These are phyloP conservation scores for Aspergillus mulundensis DNA, from an alignment of 495 filamentous ascomycete species.

Conservation along the genomic window DNA sequence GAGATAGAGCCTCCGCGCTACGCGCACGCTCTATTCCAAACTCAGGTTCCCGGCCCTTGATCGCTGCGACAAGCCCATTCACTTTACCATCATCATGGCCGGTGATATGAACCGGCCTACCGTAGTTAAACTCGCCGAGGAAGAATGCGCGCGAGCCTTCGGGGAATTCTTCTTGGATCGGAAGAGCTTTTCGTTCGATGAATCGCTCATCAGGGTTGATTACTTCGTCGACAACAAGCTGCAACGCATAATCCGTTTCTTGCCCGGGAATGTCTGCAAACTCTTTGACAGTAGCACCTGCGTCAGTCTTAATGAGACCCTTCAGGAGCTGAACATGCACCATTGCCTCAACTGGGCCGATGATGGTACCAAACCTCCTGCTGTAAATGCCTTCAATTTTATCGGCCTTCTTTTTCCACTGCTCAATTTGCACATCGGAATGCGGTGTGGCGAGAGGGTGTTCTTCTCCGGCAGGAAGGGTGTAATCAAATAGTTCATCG, in stretches of 20 bases:
- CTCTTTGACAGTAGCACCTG: slow-evolving; percentile 88
- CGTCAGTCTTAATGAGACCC: slow-evolving; percentile 84
- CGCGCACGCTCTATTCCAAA: slow-evolving; percentile 72
- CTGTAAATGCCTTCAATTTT: slow-evolving; percentile 83
- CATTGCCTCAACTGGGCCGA: slow-evolving; percentile 81
- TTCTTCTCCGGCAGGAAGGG: slow-evolving; percentile 56
- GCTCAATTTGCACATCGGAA: slow-evolving; percentile 69
- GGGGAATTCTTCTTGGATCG: slow-evolving; percentile 91
- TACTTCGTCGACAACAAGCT: slow-evolving; percentile 86
- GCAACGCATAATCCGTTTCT: slow-evolving; percentile 87
- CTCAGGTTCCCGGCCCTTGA: slow-evolving; percentile 68
- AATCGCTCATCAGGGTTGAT: slow-evolving; percentile 90
- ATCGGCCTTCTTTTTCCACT: slow-evolving; percentile 78
- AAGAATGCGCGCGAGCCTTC: slow-evolving; percentile 80
- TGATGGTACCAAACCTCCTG: slow-evolving; percentile 82
- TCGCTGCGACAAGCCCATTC: slow-evolving; percentile 66
- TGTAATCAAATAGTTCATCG: slow-evolving; percentile 90
- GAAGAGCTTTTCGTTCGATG: slow-evolving; percentile 77
- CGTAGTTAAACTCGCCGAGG: slow-evolving; percentile 92
- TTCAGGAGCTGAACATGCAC: slow-evolving; percentile 90
- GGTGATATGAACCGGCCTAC: slow-evolving; percentile 80
- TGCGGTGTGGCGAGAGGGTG: slow-evolving; percentile 66
- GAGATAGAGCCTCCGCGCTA: slow-evolving; percentile 59
- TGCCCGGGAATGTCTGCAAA: slow-evolving; percentile 85
- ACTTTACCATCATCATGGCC: slow-evolving; percentile 68